Evolutionary conservation across 306 rosid species (phyloP), one percentile per base, ranked within the genome.

Genomic region (Lathyrus sativus): DNA sequence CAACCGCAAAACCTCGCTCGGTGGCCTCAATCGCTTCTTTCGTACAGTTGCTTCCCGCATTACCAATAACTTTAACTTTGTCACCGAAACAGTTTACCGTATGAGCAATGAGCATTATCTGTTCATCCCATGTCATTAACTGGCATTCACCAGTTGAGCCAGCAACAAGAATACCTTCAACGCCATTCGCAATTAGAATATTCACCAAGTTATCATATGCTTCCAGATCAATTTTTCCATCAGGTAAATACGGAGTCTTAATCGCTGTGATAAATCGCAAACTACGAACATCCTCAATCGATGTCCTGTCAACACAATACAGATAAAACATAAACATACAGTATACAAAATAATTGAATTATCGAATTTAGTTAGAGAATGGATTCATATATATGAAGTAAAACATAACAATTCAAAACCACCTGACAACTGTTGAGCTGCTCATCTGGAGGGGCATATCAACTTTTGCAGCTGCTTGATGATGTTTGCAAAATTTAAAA

Each of bases 221-320:
- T 79, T 85, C 95, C 10, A 91, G 84, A 83, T 85, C 98, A 65
- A 89, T 81, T 62, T 89, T 82, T 41, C 92, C 92, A 68, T 85
- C 88, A 0, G 96, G 96, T 9, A 89, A 86, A 74, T 89, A 87
- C 7, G 98, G 92, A n/a, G 95, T 87, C 83, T 89, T 87, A 78
- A 87, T 76, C 54, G 96, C 98, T 22, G 98, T 87, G 71, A 89
- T 68, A 80, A 87, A 73, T 70, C 88, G 80, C 68, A 92, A 72
- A 70, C 85, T 49, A 71, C 78, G 83, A 45, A 92, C 81, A 31
- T 78, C 90, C 26, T 92, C 91, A 9, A 76, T 44, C 5, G 83
- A 85, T 49, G 90, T 83, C 84, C 98, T 92, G 95, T 28, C 83
- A 72, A 74, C 50, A 43, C 12, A 24, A 7, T 42, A 63, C 39